A percentile compares a stretch with the other conserved stretches of the same genome.
phyloP scores from a whole-genome alignment of 2,329 filamentous ascomycete species.

The Bipolaris sorokiniana region DNA sequence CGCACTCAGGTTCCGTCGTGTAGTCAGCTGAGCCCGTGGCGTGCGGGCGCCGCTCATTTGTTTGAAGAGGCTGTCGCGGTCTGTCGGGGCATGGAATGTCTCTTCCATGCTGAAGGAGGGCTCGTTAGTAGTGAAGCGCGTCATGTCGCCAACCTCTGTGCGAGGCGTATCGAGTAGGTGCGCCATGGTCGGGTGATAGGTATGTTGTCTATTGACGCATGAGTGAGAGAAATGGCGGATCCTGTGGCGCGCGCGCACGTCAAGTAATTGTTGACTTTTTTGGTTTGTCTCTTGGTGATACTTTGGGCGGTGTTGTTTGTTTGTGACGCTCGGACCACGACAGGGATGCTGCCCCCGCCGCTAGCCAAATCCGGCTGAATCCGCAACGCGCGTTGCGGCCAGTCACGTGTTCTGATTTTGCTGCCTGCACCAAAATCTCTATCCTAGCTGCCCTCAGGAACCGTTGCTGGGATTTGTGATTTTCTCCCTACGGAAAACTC shows the following conservation, averaged over 20 bases:
- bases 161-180: conserved; percentile 79
- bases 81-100: conserved; percentile 79
- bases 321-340: conserved; percentile 21
- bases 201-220: conserved; percentile 35
- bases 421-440: conserved; percentile 15
- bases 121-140: conserved; percentile 68
- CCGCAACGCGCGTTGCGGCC: conserved; percentile 20
- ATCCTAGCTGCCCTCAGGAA: neutral
- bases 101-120: conserved; percentile 87
- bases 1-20: conserved; percentile 59
- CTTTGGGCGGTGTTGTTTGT: conserved; percentile 31
- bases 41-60: conserved; percentile 73
- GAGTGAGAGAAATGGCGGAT: conserved; percentile 34
- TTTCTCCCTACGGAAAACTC: neutral
- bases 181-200: conserved; percentile 47
- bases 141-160: conserved; percentile 83
- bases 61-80: conserved; percentile 74
- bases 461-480: neutral
- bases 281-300: conserved; percentile 15
- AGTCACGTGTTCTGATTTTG: conserved; percentile 31
- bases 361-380: conserved; percentile 22
- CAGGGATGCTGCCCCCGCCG: conserved; percentile 10
- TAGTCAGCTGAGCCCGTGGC: conserved; percentile 73
- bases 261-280: conserved; percentile 11
- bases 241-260: conserved; percentile 23